These are phyloP conservation scores for Penicillium desertorum DNA, from an alignment of 495 filamentous ascomycete species.

Conservation along the genomic window DNA sequence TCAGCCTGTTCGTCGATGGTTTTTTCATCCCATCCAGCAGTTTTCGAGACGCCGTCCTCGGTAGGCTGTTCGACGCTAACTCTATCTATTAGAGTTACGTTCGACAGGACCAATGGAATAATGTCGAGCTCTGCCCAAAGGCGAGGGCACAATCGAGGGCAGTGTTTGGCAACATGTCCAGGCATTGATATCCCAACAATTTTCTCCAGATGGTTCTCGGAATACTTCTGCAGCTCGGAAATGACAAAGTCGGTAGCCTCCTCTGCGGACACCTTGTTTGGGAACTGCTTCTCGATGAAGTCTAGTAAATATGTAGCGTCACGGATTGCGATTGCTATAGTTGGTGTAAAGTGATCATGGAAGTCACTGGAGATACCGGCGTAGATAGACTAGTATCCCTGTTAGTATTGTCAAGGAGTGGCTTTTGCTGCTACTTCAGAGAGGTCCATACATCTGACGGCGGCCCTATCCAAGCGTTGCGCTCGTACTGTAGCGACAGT, in stretches of 20 bases:
- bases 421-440: background rate
- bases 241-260: conserved; percentile 56
- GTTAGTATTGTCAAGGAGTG: conserved; percentile 3
- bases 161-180: conserved; percentile 46
- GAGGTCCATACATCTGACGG: conserved; percentile 23
- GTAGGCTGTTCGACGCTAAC: conserved; percentile 5
- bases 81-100: conserved; percentile 26
- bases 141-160: conserved; percentile 62
- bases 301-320: conserved; percentile 79
- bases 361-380: conserved; percentile 59
- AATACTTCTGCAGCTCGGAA: conserved; percentile 53
- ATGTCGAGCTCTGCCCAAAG: conserved; percentile 81
- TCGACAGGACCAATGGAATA: conserved; percentile 59
- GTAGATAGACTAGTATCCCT: conserved; percentile 55
- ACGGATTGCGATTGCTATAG: conserved; percentile 68
- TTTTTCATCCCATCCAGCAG: conserved; percentile 47
- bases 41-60: conserved; percentile 5
- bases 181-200: conserved; percentile 58
- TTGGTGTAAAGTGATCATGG: conserved; percentile 48
- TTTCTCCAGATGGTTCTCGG: conserved; percentile 62
- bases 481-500: conserved; percentile 25
- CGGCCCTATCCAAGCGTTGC: conserved; percentile 26
- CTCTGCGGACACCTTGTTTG: conserved; percentile 28
- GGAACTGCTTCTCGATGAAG: conserved; percentile 61
- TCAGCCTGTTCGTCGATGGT: conserved; percentile 81